These are phyloP conservation scores for Penicillium malachiteum DNA, from an alignment of 495 filamentous ascomycete genomes.

Conservation along the genomic window DNA sequence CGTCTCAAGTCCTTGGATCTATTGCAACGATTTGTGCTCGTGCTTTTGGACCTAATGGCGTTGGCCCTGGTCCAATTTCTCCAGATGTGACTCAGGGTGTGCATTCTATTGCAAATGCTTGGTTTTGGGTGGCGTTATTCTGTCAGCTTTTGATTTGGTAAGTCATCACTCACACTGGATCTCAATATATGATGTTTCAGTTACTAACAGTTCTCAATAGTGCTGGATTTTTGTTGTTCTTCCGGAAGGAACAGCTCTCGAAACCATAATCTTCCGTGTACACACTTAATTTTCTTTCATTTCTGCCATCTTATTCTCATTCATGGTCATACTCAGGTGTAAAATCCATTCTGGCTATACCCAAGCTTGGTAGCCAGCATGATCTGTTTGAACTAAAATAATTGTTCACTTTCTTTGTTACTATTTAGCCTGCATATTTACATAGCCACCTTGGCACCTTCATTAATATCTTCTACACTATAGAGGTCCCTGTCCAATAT, in stretches of 20 bases:
- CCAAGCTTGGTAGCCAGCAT: too few species aligned
- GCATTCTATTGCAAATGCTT: conserved; percentile 51
- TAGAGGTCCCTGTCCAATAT: conserved; percentile 25
- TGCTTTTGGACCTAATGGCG: conserved; percentile 44
- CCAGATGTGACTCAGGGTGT: conserved; percentile 40
- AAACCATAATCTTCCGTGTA: conserved; percentile 5
- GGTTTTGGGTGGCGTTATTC: conserved; percentile 65
- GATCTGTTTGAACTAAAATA: too few species aligned
- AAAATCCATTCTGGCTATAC: too few species aligned
- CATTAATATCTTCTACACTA: neutral
- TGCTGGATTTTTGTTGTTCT: conserved; percentile 66
- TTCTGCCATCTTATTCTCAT: too few species aligned
- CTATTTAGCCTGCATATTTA: neutral
- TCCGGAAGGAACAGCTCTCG: conserved; percentile 30
- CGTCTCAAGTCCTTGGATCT: conserved; percentile 50
- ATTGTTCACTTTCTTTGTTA: too few species aligned
- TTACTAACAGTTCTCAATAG: conserved; percentile 21
- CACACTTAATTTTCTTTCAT: neutral
- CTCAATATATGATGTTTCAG: too few species aligned
- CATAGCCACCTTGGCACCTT: neutral
- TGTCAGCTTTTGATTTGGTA: conserved; percentile 62
- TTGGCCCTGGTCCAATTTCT: conserved; percentile 45
- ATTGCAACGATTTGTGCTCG: conserved; percentile 49
- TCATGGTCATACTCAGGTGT: too few species aligned
- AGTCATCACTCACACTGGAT: conserved; percentile 6